Evolutionary conservation across 352 stramenopile species (phyloP), one percentile per base, ranked within the genome.

Genomic region (Phytophthora nicotianae): DNA sequence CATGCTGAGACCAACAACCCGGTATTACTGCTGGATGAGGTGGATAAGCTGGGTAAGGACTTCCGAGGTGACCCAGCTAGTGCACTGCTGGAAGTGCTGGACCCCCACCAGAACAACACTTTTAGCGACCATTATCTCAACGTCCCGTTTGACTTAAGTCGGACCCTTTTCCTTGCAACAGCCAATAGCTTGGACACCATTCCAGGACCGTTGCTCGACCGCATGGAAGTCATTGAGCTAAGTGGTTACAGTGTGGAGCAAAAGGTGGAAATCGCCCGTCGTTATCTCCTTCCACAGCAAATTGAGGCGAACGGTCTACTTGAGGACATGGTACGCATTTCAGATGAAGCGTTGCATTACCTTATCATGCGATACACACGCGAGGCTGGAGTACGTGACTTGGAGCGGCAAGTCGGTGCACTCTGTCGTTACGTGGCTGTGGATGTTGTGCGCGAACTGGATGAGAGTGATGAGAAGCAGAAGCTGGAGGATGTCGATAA

Each of bases 121-220:
- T 96, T 96, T 56, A 89, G 79, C 26, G 88, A 96, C 29, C 86
- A 95, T 65, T 96, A 94, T 67, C 50, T 94, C 14, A 92, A 93
- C 47, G 79, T 93, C 6, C 86, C 88, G n/a, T 95, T 95, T 54
- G 86, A 96, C 53, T 67, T 96, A n/a, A 93, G 81, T 62, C 86
- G 79, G 54, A 85, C 88, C 13, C 59, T 94, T 57, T 96, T 96
- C 59, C 74, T 94, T 46, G 86, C 86, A n/a, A 96, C 86, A 4
- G 84, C 86, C 16, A 96, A 96, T 62, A 88, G 76, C 48, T 68
- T 94, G 32, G 80, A 92, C 2, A 93, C 80, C 0, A 95, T 95
- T 29, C 86, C 81, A 16, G 65, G 69, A 0, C 85, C 86, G 8
- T 65, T 95, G n/a, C 72, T 93, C 6, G 83, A 96, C 40, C 81